phyloP scores from a whole-genome alignment of 495 filamentous ascomycete genomes.

The Margaritispora aquatica region DNA sequence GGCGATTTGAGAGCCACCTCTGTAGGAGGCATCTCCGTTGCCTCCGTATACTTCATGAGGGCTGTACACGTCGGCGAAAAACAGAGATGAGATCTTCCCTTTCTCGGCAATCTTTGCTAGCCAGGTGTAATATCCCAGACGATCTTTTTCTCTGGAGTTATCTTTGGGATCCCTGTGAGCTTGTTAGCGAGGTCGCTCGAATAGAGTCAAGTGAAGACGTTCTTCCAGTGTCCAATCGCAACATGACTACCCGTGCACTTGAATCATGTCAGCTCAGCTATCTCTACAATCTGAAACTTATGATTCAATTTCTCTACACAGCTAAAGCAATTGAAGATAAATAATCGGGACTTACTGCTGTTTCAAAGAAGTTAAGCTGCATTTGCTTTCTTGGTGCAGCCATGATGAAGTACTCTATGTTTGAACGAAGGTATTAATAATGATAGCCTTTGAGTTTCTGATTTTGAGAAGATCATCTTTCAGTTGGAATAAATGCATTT shows the following conservation, averaged over 20 bases:
- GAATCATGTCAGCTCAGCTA: background rate
- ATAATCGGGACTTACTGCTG: background rate
- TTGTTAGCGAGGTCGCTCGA: background rate
- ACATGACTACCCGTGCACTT: constrained; percentile 6
- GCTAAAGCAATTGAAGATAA: no score
- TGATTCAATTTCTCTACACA: no score
- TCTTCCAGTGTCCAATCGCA: constrained; percentile 11
- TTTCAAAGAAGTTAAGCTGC: constrained; percentile 13
- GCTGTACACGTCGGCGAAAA: constrained; percentile 7
- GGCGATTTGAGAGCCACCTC: background rate
- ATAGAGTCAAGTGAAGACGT: background rate
- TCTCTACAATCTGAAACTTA: no score
- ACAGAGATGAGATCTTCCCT: constrained; percentile 8
- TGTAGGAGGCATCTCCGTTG: background rate
- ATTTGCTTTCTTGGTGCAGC: constrained; percentile 5
- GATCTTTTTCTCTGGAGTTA: constrained; percentile 4
- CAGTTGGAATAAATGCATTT: background rate
- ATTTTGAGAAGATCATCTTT: background rate
- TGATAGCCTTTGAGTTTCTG: background rate
- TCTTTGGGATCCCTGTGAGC: background rate
- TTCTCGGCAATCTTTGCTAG: constrained; percentile 7
- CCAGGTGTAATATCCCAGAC: constrained; percentile 2
- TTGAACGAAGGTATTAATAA: background rate
- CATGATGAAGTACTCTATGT: background rate
- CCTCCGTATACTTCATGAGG: constrained; percentile 10